These are phyloP conservation scores for Leptographium flavum DNA, from an alignment of 2,329 filamentous ascomycete species.

Conservation along the genomic window DNA sequence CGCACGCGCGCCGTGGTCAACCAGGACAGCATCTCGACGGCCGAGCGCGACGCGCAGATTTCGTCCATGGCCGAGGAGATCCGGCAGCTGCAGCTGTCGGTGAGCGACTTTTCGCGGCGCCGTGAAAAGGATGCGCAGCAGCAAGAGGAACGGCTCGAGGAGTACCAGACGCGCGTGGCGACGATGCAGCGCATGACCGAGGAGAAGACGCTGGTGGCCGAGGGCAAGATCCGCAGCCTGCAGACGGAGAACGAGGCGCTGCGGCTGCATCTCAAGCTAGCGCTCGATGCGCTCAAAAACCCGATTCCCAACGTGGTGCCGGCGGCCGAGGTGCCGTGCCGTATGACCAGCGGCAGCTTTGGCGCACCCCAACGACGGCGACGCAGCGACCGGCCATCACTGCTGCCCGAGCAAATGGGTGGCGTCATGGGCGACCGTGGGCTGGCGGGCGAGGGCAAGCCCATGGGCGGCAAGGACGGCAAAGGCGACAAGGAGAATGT, in stretches of 20 bases:
- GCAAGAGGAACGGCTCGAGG: constrained; percentile 73
- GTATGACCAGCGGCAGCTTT: constrained; percentile 2
- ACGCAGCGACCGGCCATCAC: constrained; percentile 6
- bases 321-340: constrained; percentile 19
- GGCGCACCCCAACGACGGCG: constrained; percentile 11
- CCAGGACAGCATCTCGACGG: constrained; percentile 83
- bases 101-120: constrained; percentile 47
- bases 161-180: constrained; percentile 83
- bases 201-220: constrained; percentile 75
- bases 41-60: constrained; percentile 89
- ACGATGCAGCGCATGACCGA: constrained; percentile 95
- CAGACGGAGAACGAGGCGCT: constrained; percentile 85
- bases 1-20: constrained; percentile 90
- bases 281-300: constrained; percentile 75
- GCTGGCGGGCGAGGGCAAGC: neutral
- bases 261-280: constrained; percentile 74
- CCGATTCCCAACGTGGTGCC: constrained; percentile 65
- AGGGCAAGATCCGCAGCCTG: constrained; percentile 84
- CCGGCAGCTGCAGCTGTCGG: constrained; percentile 63
- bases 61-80: constrained; percentile 92
- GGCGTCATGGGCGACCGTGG: neutral
- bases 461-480: neutral
- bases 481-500: neutral
- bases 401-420: too few species aligned
- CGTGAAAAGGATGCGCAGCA: constrained; percentile 59